phyloP scores from a whole-genome alignment of 1,284 basidiomycete genomes.

The Ceratorhiza oryzae-sativae region DNA sequence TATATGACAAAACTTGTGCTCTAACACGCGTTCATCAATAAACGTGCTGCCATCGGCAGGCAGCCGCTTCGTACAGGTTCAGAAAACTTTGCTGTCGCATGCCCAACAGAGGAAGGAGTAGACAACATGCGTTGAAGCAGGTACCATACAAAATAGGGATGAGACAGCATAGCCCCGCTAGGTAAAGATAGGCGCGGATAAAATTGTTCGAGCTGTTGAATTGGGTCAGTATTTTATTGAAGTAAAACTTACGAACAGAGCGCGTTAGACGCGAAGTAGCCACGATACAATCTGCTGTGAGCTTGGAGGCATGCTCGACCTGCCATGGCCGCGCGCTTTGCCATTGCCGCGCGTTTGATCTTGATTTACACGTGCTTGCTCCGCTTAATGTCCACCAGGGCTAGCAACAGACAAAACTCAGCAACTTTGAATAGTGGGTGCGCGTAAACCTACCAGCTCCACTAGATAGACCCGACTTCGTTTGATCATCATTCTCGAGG shows the following conservation, averaged over 20 bases:
- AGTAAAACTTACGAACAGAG: conserved; percentile 9
- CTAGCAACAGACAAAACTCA: not conserved
- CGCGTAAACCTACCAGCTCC: not conserved
- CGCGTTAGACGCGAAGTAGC: not conserved
- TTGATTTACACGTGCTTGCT: conserved; percentile 12
- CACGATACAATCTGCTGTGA: not conserved
- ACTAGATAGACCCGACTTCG: not conserved
- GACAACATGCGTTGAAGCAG: not conserved
- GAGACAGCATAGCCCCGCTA: too few species aligned
- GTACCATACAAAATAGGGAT: not conserved
- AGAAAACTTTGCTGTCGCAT: not conserved
- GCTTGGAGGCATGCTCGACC: not conserved
- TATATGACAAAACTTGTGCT: too few species aligned
- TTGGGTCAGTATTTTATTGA: not conserved
- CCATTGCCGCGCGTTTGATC: conserved; percentile 11
- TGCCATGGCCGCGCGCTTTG: not conserved
- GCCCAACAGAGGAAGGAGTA: not conserved
- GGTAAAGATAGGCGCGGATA: too few species aligned
- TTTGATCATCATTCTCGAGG: conserved; percentile 15
- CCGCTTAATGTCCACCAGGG: not conserved
- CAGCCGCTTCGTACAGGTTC: not conserved
- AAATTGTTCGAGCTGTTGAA: too few species aligned
- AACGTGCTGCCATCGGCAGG: not conserved
- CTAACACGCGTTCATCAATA: not conserved
- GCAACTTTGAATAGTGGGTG: not conserved